These are phyloP conservation scores for Curvularia sp. DNA, from an alignment of 2,329 filamentous ascomycete species.

Conservation along the genomic window DNA sequence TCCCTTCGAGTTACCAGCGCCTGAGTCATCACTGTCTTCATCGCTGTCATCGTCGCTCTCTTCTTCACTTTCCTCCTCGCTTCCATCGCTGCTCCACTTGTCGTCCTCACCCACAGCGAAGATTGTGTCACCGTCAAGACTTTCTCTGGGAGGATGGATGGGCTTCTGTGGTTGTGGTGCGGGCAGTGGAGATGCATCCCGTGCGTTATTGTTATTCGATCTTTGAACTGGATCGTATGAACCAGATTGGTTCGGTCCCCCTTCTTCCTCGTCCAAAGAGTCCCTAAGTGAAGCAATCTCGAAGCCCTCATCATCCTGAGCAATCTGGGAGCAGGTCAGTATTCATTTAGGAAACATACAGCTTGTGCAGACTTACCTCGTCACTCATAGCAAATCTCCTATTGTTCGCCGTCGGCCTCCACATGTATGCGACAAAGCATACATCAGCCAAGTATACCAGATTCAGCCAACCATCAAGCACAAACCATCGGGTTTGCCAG, in stretches of 20 bases:
- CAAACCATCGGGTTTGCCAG: slow-evolving; percentile 97
- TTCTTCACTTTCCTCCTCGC: slow-evolving; percentile 13
- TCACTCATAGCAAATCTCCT: slow-evolving; percentile 98
- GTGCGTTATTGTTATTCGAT: slow-evolving; percentile 33
- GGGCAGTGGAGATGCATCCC: slow-evolving; percentile 59
- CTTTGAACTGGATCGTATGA: slow-evolving; percentile 52
- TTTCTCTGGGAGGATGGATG: slow-evolving; percentile 61
- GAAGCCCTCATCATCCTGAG: slow-evolving; percentile 97
- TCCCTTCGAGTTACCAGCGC: slow-evolving; percentile 44
- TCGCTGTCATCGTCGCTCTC: slow-evolving; percentile 14
- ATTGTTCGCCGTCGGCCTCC: slow-evolving; percentile 96
- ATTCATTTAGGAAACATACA: background rate
- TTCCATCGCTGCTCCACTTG: slow-evolving; percentile 74
- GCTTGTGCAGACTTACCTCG: slow-evolving; percentile 63
- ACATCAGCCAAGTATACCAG: slow-evolving; percentile 95
- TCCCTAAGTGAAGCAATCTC: slow-evolving; percentile 93
- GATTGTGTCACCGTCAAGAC: slow-evolving; percentile 88
- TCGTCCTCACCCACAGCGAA: slow-evolving; percentile 92
- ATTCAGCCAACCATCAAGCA: slow-evolving; percentile 96
- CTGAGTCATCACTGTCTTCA: slow-evolving; percentile 9
- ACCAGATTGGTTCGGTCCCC: slow-evolving; percentile 47
- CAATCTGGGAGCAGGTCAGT: slow-evolving; percentile 65
- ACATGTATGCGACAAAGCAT: slow-evolving; percentile 90
- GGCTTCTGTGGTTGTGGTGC: slow-evolving; percentile 60
- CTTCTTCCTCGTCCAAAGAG: slow-evolving; percentile 69